Percentiles rank a stretch among this genome's conserved stretches.
phyloP scores from a whole-genome alignment of 306 rosid genomes.

The Rubus idaeus region DNA sequence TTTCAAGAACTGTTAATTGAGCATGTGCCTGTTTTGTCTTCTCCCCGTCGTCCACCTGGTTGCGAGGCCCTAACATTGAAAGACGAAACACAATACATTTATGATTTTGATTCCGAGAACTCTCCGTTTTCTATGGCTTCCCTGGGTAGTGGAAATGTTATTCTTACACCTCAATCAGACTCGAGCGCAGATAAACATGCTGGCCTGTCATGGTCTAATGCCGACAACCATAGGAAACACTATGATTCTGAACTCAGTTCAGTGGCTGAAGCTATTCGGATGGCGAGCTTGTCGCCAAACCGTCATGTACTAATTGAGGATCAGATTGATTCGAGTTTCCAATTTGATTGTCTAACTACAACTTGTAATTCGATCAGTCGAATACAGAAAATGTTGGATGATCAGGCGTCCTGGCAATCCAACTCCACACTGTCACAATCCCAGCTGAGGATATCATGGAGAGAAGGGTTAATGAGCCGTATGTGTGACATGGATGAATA shows the following conservation, averaged over 20 bases:
- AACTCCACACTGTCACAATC: slow-evolving; percentile 53
- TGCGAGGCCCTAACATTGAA: slow-evolving; percentile 28
- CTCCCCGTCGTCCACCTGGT: slow-evolving; percentile 39
- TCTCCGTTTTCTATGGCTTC: slow-evolving; percentile 68
- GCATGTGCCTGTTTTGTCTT: slow-evolving; percentile 34
- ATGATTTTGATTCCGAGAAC: slow-evolving; percentile 38
- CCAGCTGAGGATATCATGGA: slow-evolving; percentile 73
- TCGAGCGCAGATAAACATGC: slow-evolving; percentile 45
- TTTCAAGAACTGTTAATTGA: slow-evolving; percentile 40
- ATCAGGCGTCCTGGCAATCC: slow-evolving; percentile 51
- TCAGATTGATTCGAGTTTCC: slow-evolving; percentile 66
- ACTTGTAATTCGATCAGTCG: slow-evolving; percentile 52
- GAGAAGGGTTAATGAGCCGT: slow-evolving; percentile 64
- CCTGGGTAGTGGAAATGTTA: slow-evolving; percentile 62
- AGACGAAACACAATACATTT: slow-evolving; percentile 22
- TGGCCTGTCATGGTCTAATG: slow-evolving; percentile 38
- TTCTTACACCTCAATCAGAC: slow-evolving; percentile 73
- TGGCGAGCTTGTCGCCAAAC: slow-evolving; percentile 36
- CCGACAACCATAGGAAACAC: slow-evolving; percentile 36
- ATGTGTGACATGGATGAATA: slow-evolving; percentile 58
- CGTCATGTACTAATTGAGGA: slow-evolving; percentile 36
- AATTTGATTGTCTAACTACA: slow-evolving; percentile 55
- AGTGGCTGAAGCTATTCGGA: slow-evolving; percentile 36
- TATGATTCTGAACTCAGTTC: slow-evolving; percentile 39
- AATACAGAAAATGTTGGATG: slow-evolving; percentile 51